Percentiles rank a stretch among this genome's conserved stretches.
These are phyloP conservation scores for Corymbia calophylla DNA, from an alignment of 441 rosid genomes.

Conservation along the genomic window DNA sequence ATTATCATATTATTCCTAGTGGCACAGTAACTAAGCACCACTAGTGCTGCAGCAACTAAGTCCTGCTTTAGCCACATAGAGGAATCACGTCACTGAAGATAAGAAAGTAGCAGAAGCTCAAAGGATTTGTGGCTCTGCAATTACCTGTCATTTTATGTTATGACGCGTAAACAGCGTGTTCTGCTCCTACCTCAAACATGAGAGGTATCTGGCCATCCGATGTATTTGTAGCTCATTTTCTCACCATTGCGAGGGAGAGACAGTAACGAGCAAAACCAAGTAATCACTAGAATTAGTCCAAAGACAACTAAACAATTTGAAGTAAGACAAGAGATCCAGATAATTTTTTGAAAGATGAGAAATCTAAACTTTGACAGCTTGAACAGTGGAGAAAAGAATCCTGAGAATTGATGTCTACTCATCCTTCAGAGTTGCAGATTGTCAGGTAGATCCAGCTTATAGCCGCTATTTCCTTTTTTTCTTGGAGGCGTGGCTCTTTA, in stretches of 20 bases:
- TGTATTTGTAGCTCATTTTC: neutral
- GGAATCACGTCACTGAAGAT: neutral
- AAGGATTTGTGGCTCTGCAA: neutral
- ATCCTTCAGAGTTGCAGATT: neutral
- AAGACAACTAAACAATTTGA: neutral
- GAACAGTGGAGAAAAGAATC: neutral
- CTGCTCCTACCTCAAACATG: neutral
- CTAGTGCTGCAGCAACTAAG: neutral
- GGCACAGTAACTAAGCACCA: conserved; percentile 5
- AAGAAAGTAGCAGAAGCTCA: neutral
- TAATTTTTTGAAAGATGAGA: neutral
- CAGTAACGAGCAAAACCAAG: neutral
- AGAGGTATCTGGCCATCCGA: neutral
- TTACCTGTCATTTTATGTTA: neutral
- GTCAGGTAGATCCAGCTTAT: neutral
- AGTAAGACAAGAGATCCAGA: neutral
- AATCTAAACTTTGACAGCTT: neutral
- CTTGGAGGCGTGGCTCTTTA: neutral
- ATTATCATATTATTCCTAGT: conserved; percentile 15
- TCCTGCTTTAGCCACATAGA: neutral
- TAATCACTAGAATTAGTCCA: neutral
- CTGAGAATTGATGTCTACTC: neutral
- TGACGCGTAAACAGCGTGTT: neutral
- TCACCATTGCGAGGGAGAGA: neutral
- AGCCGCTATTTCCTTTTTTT: neutral